Evolutionary conservation across 1,284 basidiomycete genomes (phyloP), one percentile per base, ranked within the genome.

Genomic region (Ustilago hordei): DNA sequence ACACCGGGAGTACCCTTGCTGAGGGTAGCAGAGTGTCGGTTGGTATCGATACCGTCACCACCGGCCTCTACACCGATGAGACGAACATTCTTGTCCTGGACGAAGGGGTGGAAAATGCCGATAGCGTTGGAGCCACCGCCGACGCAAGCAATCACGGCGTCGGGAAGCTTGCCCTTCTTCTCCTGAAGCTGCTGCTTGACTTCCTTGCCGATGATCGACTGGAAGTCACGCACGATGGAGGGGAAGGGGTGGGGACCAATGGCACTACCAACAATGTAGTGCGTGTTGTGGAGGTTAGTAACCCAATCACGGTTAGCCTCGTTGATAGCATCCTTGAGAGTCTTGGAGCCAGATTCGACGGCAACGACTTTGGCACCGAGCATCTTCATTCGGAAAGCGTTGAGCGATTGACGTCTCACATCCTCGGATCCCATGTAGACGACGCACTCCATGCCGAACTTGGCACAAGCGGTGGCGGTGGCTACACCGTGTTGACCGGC

Each of bases 381-480:
- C 95, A 98, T 98, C 86, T 93, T 91, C 86, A 99, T 99, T 61
- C 96, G 90, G 91, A 98, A 98, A 35, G 98, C 97, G 87, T 99
- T 99, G 81, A 99, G 88, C 15, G 93, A 93, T 87, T 99, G 97
- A 48, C 97, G 90, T 43, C 95, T 90, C 28, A 98, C 95, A 87
- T 99, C 97, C 87, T 98, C 96, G n/a, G 94, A 91, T 62, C 97
- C 97, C 96, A 99, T 99, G 88, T 95, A 99, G 79, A 99, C 90
- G 81, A 97, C 88, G 86, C 97, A 99, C 87, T 98, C 92, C 88
- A 99, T 85, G 15, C 94, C 95, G 83, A 99, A 99, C 81, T 93
- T 93, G 55, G 96, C 96, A 81, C 97, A 99, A 9, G 95, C 97
- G 2, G 96, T 99, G 0, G 97, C 97, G 45, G 96, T 98, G 9